phyloP scores from a whole-genome alignment of 73 alveolate genomes.

The Effrenium voratum region DNA sequence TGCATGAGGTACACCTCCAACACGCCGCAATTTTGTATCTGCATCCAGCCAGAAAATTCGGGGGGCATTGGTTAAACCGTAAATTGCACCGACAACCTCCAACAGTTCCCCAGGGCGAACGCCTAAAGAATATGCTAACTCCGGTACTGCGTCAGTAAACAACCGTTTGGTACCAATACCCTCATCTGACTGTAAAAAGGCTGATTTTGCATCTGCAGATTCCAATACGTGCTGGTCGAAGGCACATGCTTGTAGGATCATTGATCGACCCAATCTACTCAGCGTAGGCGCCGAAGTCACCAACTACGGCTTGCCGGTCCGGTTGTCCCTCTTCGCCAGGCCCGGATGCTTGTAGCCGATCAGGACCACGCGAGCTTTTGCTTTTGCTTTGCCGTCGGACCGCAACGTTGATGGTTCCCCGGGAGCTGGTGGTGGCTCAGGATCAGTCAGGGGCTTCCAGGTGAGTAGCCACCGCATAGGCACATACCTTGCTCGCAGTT shows the following conservation, averaged over 20 bases:
- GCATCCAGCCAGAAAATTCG: slow-evolving; percentile 29
- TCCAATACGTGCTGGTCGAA: slow-evolving; percentile 23
- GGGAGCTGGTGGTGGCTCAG: not conserved
- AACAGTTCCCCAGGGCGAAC: not conserved
- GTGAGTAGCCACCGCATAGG: slow-evolving; percentile 61
- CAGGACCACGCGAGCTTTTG: slow-evolving; percentile 30
- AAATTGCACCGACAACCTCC: slow-evolving; percentile 41
- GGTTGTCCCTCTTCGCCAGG: not conserved
- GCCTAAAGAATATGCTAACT: not conserved
- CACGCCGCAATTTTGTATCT: not conserved
- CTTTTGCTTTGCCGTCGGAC: not conserved
- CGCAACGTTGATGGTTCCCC: not conserved
- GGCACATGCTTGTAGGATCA: not conserved
- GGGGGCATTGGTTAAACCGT: slow-evolving; percentile 26
- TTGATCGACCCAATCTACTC: not conserved
- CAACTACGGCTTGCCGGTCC: not conserved
- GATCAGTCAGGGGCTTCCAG: slow-evolving; percentile 15
- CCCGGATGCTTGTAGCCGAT: slow-evolving; percentile 61
- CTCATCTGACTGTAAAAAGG: slow-evolving; percentile 2
- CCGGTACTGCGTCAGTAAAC: not conserved
- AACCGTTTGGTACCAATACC: not conserved
- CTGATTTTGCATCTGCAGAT: slow-evolving; percentile 1
- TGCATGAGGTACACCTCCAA: not conserved
- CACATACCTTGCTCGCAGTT: not conserved
- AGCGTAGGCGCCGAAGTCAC: slow-evolving; percentile 14